Percentiles rank a stretch among this genome's conserved stretches.
phyloP scores from a whole-genome alignment of 306 rosid genomes.

The Cajanus cajan region DNA sequence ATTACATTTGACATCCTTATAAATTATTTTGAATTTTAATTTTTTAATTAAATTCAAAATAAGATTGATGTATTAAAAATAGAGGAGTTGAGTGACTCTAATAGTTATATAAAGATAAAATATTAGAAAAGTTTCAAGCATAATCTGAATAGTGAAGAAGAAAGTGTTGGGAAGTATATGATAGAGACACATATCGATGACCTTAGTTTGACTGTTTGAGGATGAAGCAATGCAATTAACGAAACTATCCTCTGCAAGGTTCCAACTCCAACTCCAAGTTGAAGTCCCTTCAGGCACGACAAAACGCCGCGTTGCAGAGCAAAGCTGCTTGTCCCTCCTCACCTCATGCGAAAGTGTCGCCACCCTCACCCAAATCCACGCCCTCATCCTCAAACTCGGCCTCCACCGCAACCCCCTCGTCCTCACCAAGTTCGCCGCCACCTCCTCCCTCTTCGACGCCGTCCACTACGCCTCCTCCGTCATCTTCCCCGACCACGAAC shows the following conservation, averaged over 20 bases:
- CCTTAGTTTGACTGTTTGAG: no score
- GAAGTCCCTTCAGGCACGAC: conserved; percentile 34
- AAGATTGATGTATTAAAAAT: no score
- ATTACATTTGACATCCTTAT: no score
- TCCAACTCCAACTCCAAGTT: not conserved
- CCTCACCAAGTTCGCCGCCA: conserved; percentile 81
- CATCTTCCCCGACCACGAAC: conserved; percentile 42
- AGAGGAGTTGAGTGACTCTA: no score
- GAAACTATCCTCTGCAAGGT: conserved; percentile 33
- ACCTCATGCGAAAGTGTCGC: conserved; percentile 45
- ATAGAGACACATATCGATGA: no score
- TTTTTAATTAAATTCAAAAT: no score
- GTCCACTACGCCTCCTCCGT: conserved; percentile 62
- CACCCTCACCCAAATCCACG: conserved; percentile 57
- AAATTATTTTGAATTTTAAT: no score
- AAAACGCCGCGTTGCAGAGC: conserved; percentile 59
- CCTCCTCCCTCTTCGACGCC: conserved; percentile 52
- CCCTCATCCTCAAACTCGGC: conserved; percentile 63
- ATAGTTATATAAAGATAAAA: no score
- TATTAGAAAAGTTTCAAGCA: no score
- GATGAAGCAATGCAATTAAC: conserved; percentile 41
- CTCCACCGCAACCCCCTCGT: conserved; percentile 68
- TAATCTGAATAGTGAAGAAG: no score
- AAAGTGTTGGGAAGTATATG: no score
- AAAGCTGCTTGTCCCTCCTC: conserved; percentile 61